Evolutionary conservation across 305 asterid genomes (phyloP).

Genomic region (Euphrasia arctica): DNA sequence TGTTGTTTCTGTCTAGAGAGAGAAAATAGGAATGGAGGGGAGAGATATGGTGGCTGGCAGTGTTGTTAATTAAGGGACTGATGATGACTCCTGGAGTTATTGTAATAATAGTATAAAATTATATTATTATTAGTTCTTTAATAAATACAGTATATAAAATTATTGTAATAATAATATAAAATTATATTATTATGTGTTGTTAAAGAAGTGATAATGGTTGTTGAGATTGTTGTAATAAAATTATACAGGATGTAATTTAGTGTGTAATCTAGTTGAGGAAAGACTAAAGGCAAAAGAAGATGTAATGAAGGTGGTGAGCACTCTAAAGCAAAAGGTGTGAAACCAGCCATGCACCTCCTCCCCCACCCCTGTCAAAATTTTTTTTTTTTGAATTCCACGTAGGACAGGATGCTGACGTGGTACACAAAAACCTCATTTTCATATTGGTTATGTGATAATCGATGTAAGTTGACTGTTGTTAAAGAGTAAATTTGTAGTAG

Average conservation of each 20-base stretch:
- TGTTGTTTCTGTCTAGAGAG: slow-evolving; percentile 20
- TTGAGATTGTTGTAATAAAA: slow-evolving; percentile 35
- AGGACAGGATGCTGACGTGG: too few relatives aligned
- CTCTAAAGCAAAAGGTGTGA: slow-evolving; percentile 64
- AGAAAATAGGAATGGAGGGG: slow-evolving; percentile 26
- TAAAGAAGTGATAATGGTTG: too few relatives aligned
- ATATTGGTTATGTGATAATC: too few relatives aligned
- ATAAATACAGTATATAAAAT: too few relatives aligned
- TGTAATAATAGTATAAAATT: slow-evolving; percentile 30
- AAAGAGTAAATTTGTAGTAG: too few relatives aligned
- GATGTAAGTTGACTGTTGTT: too few relatives aligned
- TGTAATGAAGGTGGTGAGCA: slow-evolving; percentile 61
- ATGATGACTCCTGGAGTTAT: slow-evolving; percentile 36
- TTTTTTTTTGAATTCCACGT: too few relatives aligned
- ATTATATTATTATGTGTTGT: too few relatives aligned
- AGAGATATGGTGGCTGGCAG: slow-evolving; percentile 33
- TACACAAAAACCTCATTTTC: too few relatives aligned
- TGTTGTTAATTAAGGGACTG: slow-evolving; percentile 33
- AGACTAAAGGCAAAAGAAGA: slow-evolving; percentile 53
- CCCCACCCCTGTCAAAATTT: slow-evolving; percentile 20
- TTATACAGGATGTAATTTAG: background rate
- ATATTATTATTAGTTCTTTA: too few relatives aligned
- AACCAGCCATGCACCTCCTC: slow-evolving; percentile 43
- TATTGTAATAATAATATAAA: too few relatives aligned
- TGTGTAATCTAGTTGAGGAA: background rate